Conservation (phyloP, 1,284 basidiomycete species). For the Neolentinus lepideus region DNA sequence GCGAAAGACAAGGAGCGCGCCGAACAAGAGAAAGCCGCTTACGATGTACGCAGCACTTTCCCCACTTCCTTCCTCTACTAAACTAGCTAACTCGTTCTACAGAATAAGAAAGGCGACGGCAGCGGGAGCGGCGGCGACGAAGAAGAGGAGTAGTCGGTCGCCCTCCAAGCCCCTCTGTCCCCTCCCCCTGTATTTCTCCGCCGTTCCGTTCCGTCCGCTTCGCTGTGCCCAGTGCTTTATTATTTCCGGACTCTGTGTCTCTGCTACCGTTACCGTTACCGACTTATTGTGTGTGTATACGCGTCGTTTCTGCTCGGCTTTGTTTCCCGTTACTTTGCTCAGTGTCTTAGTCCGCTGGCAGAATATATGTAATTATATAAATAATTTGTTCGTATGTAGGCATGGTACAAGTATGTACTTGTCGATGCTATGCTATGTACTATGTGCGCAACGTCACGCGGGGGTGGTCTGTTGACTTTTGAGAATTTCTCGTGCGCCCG, state of each 20-base stretch:
- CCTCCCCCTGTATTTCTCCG: neutral
- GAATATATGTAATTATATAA: neutral
- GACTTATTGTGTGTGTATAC: neutral
- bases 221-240: neutral
- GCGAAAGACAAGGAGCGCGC: constrained; percentile 81
- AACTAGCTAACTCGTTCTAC: constrained; percentile 11
- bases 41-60: constrained; percentile 45
- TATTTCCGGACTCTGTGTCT: neutral
- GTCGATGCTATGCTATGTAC: neutral
- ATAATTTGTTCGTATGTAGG: neutral
- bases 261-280: no score
- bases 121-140: constrained; percentile 54
- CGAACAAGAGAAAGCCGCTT: constrained; percentile 73
- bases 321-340: neutral
- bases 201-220: neutral
- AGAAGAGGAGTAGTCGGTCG: constrained; percentile 33
- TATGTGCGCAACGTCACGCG: neutral
- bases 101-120: constrained; percentile 44
- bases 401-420: neutral
- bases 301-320: neutral
- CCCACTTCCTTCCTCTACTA: constrained; percentile 2
- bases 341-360: neutral
- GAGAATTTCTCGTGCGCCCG: no score
- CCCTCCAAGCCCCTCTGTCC: neutral
- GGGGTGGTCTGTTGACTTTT: no score